Evolutionary conservation across 2,329 filamentous ascomycete genomes (phyloP).

Genomic region (Colletotrichum magnum): DNA sequence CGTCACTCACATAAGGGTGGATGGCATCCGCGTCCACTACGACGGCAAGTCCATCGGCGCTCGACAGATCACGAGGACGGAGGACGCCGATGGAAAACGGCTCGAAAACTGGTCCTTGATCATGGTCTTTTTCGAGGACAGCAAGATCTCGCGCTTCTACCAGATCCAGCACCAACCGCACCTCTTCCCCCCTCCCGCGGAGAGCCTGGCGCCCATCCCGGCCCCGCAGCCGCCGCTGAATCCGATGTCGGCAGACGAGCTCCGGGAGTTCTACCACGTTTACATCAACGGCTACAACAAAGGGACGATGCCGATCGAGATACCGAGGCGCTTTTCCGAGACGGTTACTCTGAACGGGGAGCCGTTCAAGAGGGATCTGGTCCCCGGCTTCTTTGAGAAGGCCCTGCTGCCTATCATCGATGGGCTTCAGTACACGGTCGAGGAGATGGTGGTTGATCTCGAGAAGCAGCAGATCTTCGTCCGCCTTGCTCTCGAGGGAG

Average conservation of each 20-base stretch:
- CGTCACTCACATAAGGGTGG: slow-evolving; percentile 6
- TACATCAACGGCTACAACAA: slow-evolving; percentile 31
- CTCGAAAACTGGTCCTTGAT: slow-evolving; percentile 13
- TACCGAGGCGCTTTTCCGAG: slow-evolving; percentile 7
- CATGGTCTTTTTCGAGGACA: slow-evolving; percentile 21
- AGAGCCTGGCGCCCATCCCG: slow-evolving; percentile 1
- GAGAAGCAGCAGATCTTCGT: slow-evolving; percentile 25
- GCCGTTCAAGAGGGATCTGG: not conserved
- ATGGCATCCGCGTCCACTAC: slow-evolving; percentile 4
- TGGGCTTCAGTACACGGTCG: slow-evolving; percentile 22
- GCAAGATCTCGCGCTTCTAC: slow-evolving; percentile 26
- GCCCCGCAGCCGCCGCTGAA: not conserved
- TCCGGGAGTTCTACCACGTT: not conserved
- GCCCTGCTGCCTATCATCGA: slow-evolving; percentile 8
- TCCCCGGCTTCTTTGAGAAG: not conserved
- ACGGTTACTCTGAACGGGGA: slow-evolving; percentile 1
- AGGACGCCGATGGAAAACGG: not conserved
- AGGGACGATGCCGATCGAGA: not conserved
- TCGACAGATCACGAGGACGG: slow-evolving; percentile 6
- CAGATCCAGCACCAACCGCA: not conserved
- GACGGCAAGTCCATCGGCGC: slow-evolving; percentile 7
- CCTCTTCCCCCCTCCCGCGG: not conserved
- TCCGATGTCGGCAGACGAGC: not conserved
- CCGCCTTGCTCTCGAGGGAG: slow-evolving; percentile 18
- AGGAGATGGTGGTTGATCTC: slow-evolving; percentile 22